phyloP scores from a whole-genome alignment of 1,284 basidiomycete genomes.

The Blastosporella zonata region DNA sequence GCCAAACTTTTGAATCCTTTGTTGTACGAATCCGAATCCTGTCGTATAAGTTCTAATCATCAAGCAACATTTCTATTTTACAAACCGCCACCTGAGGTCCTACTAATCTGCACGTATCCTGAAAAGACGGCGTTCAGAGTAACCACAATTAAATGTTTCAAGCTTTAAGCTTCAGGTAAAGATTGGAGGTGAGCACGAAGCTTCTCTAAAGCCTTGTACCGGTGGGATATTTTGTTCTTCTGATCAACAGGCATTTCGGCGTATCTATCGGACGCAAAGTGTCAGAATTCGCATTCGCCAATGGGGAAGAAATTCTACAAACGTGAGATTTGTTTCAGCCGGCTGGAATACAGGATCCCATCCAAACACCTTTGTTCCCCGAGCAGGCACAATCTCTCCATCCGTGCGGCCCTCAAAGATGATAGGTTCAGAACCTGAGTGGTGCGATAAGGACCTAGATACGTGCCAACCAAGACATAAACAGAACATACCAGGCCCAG shows the following conservation, averaged over 20 bases:
- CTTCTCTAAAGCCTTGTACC: constrained; percentile 85
- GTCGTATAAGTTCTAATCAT: neutral
- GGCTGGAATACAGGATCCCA: constrained; percentile 95
- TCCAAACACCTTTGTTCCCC: constrained; percentile 76
- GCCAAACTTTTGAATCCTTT: neutral
- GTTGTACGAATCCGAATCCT: neutral
- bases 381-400: constrained; percentile 83
- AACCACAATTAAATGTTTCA: too few relatives aligned
- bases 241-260: constrained; percentile 89
- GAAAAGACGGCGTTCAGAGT: too few relatives aligned
- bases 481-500: constrained; percentile 60
- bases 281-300: constrained; percentile 12
- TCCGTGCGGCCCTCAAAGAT: constrained; percentile 93
- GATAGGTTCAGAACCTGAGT: constrained; percentile 59
- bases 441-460: neutral
- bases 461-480: neutral
- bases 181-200: constrained; percentile 65
- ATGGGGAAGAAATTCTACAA: constrained; percentile 25
- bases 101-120: too few relatives aligned
- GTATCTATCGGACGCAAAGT: constrained; percentile 53
- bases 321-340: constrained; percentile 75
- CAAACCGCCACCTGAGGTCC: neutral
- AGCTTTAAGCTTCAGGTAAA: constrained; percentile 10
- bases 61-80: neutral
- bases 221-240: constrained; percentile 90